Evolutionary conservation across 1,284 basidiomycete genomes (phyloP).

Genomic region (Lignosus rhinocerotis): DNA sequence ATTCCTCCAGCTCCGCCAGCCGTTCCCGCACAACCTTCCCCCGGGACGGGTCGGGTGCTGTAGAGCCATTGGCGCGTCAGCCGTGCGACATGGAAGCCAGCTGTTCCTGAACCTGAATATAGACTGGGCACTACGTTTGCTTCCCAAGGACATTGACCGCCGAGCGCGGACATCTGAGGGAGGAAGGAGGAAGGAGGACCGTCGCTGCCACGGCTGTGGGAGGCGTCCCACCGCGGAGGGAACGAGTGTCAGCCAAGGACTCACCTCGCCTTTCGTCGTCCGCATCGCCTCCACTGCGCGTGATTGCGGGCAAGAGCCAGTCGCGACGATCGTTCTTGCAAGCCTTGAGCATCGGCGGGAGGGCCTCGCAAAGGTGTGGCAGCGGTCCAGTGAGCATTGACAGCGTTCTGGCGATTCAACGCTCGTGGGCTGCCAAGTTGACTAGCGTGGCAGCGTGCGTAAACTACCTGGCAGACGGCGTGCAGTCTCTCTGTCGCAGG

Average conservation of each 20-base stretch:
- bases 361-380: not conserved
- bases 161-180: not conserved
- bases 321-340: not conserved
- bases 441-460: not conserved
- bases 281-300: not conserved
- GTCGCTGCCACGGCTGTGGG: constrained; percentile 21
- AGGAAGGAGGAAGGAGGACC: constrained; percentile 1
- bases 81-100: not conserved
- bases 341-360: too few relatives aligned
- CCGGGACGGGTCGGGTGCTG: not conserved
- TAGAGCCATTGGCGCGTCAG: not conserved
- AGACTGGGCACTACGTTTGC: constrained; percentile 1
- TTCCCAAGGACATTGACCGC: constrained; percentile 5
- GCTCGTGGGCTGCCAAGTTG: not conserved
- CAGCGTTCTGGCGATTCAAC: not conserved
- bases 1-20: not conserved
- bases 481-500: too few relatives aligned
- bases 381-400: not conserved
- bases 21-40: not conserved
- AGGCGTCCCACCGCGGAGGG: constrained; percentile 14
- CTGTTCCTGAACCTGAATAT: not conserved
- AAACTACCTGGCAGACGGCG: not conserved
- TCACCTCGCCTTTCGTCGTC: not conserved
- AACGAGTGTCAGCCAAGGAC: not conserved
- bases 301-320: not conserved